phyloP scores from a whole-genome alignment of 106 monocot species.

The Apostasia ramifera region DNA sequence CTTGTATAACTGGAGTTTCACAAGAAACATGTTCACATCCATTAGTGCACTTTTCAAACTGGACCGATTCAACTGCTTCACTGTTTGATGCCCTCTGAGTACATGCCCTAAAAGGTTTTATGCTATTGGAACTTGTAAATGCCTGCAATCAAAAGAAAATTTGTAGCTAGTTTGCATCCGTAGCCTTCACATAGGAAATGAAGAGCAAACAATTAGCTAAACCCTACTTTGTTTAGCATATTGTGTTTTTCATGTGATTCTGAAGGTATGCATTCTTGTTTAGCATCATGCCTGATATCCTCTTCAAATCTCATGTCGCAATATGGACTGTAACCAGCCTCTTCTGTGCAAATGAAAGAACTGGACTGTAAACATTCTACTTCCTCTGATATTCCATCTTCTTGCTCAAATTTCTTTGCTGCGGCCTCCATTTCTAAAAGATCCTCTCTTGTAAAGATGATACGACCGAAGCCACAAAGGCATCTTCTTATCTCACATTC shows the following conservation, averaged over 20 bases:
- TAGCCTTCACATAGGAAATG: neutral
- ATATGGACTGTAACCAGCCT: conserved; percentile 40
- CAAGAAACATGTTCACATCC: conserved; percentile 1
- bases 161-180: neutral
- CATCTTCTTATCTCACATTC: conserved; percentile 29
- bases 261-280: conserved; percentile 7
- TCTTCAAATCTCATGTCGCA: conserved; percentile 26
- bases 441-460: conserved; percentile 24
- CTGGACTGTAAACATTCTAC: conserved; percentile 5
- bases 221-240: conserved; percentile 5
- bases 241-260: neutral
- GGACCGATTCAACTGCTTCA: neutral
- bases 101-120: conserved; percentile 3
- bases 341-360: conserved; percentile 14
- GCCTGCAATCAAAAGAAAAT: neutral
- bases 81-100: neutral
- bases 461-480: conserved; percentile 22
- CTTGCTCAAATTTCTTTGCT: conserved; percentile 37
- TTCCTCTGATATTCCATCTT: conserved; percentile 26
- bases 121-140: neutral
- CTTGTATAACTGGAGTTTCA: conserved; percentile 9
- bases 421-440: conserved; percentile 37
- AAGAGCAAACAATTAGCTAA: neutral
- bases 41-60: conserved; percentile 9
- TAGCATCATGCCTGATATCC: conserved; percentile 4